Base-by-base conservation (phyloP, 805 yeast genomes). In the Wickerhamiella dianesei region DNA sequence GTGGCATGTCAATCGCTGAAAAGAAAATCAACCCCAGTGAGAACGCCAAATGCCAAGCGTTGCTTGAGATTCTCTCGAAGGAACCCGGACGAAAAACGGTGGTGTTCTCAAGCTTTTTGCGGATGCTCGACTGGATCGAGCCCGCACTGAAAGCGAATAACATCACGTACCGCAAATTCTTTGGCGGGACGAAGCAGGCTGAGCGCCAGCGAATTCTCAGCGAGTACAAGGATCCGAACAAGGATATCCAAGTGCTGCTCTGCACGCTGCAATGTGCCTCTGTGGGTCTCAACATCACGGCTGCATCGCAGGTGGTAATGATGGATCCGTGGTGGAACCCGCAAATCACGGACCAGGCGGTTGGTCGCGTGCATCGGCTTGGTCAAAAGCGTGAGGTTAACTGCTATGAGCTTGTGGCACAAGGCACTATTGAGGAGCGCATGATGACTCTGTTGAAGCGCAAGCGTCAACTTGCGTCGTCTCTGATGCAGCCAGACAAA, bases 271-370 rank as follows among this genome's bases (percentile, higher is more conserved):
- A 64, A 44, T 62, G 73, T 25, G 74, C 73, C 2, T 67, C 75
- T 0, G 61, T 70, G 4, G 75, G 75, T 5, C 59, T 71, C 42
- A 71, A 71, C 48, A 55, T 71, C 42, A 66, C 69, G 1, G 48
- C 58, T 22, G 75, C 75, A 4, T 65, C 67, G 19, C 64, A 64
- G 37, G 73, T 71, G 13, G 54, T 71, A 1, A 48, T 71, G 40
- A 44, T 63, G 6, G 75, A 71, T 47, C 73, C 73, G 4, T 71
- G 75, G 73, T 71, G 74, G 74, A 72, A 72, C 54, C 76, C 74
- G 17, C 70, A 70, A 63, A 60, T 72, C n/a, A 63, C 59, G 2
- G 73, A 68, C 49, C 77, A 73, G 50, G 77, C 77, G 1, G 65
- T 74, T 46, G 76, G 71, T 48, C 63, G 76, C 21, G 76, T 71